phyloP scores from a whole-genome alignment of 2,329 filamentous ascomycete genomes.

The Bipolaris victoriae region DNA sequence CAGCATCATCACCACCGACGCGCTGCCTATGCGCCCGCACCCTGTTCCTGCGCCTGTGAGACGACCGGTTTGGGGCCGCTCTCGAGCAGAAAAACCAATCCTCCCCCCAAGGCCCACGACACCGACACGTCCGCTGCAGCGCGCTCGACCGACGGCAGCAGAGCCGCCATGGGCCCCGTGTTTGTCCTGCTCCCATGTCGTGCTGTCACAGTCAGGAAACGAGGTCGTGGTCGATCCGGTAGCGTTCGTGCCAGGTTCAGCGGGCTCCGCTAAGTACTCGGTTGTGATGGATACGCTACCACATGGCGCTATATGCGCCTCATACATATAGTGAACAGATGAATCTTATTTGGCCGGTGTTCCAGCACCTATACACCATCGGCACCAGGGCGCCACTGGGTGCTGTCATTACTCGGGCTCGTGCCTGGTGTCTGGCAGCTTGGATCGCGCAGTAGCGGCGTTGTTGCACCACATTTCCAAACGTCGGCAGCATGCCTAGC shows the following conservation, averaged over 20 bases:
- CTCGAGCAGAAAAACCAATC: background rate
- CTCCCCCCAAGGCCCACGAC: too few relatives aligned
- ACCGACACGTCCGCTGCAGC: background rate
- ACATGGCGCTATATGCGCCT: constrained; percentile 23
- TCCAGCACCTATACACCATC: constrained; percentile 1
- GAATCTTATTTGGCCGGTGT: constrained; percentile 14
- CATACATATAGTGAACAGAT: constrained; percentile 25
- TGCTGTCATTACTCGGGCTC: background rate
- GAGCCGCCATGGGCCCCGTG: too few relatives aligned
- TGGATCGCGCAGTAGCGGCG: background rate
- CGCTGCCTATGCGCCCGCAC: constrained; percentile 15
- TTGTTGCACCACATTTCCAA: constrained; percentile 3
- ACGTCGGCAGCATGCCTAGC: background rate
- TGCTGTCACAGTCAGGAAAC: constrained; percentile 10
- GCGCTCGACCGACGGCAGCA: background rate
- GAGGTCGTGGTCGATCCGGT: constrained; percentile 20
- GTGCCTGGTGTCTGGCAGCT: constrained; percentile 1
- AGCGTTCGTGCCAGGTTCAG: constrained; percentile 33
- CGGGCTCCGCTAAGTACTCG: constrained; percentile 26
- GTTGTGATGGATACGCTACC: constrained; percentile 19
- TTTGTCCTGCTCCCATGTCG: background rate
- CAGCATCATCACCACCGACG: constrained; percentile 16
- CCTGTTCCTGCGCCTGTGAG: constrained; percentile 6
- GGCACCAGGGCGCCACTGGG: constrained; percentile 1
- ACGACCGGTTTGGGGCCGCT: constrained; percentile 4